These are phyloP conservation scores for Paramecium octaurelia DNA, from an alignment of 73 alveolate species.

Conservation along the genomic window DNA sequence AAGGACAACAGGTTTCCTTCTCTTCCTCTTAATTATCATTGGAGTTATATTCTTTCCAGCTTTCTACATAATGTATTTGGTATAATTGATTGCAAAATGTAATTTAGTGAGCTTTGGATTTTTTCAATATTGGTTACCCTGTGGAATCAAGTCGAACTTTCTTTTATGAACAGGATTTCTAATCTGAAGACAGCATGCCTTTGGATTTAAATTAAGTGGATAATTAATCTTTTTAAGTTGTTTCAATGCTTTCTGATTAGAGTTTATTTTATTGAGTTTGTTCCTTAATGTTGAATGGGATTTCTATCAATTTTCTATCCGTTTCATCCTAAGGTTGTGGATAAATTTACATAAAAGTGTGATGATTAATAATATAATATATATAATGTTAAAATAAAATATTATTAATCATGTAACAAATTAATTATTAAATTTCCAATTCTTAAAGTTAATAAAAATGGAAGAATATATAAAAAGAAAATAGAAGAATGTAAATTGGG, in stretches of 20 bases:
- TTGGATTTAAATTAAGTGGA: neutral
- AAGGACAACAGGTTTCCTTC: neutral
- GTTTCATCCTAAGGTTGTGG: conserved; percentile 37
- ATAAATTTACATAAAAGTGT: neutral
- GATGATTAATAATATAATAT: neutral
- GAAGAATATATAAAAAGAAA: neutral
- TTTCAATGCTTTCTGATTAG: neutral
- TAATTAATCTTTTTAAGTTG: conserved; percentile 2
- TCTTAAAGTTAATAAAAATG: neutral
- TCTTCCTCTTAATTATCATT: neutral
- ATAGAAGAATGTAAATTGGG: neutral
- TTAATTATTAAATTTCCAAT: neutral
- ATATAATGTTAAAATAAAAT: neutral
- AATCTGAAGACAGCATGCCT: neutral
- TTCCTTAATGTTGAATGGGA: neutral
- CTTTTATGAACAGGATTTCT: neutral
- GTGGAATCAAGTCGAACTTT: neutral
- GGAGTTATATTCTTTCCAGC: neutral
- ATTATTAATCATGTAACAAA: neutral
- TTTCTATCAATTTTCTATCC: neutral
- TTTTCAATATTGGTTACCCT: neutral
- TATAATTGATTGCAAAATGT: neutral
- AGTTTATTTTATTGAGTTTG: neutral
- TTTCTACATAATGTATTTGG: neutral
- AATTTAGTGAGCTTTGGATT: neutral